Percentiles rank a stretch among this genome's conserved stretches.
phyloP scores from a whole-genome alignment of 164 flowering plant genomes.

The Vitis riparia region DNA sequence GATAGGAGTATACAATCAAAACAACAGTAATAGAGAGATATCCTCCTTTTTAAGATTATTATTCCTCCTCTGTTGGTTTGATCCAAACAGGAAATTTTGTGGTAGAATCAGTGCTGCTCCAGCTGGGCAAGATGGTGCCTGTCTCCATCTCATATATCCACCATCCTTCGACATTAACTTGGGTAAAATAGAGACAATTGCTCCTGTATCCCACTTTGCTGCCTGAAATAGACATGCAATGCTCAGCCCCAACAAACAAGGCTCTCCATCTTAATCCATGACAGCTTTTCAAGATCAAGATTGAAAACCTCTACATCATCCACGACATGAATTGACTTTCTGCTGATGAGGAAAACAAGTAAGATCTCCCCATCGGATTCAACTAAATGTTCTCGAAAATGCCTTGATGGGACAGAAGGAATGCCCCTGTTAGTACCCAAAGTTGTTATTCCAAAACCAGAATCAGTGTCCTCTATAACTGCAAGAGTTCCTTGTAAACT shows the following conservation, averaged over 20 bases:
- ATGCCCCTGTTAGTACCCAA: slow-evolving; percentile 16
- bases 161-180: slow-evolving; percentile 4
- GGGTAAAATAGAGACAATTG: slow-evolving; percentile 11
- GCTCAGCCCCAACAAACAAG: slow-evolving; percentile 17
- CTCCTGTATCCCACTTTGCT: slow-evolving; percentile 17
- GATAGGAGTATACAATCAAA: no score
- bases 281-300: slow-evolving; percentile 3
- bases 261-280: slow-evolving; percentile 19
- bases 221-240: slow-evolving; percentile 14
- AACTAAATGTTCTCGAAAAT: slow-evolving; percentile 20
- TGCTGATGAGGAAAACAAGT: slow-evolving; percentile 16
- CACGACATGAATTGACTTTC: neutral
- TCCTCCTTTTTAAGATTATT: no score
- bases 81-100: no score
- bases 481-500: slow-evolving; percentile 33
- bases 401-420: slow-evolving; percentile 13
- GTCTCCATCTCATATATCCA: slow-evolving; percentile 12
- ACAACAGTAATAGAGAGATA: no score
- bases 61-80: no score
- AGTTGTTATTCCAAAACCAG: slow-evolving; percentile 1
- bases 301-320: slow-evolving; percentile 17
- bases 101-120: no score
- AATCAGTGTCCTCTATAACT: slow-evolving; percentile 14
- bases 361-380: slow-evolving; percentile 20
- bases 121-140: no score